Conservation (phyloP, 2,329 filamentous ascomycete genomes). For the Fusarium paranaense region DNA sequence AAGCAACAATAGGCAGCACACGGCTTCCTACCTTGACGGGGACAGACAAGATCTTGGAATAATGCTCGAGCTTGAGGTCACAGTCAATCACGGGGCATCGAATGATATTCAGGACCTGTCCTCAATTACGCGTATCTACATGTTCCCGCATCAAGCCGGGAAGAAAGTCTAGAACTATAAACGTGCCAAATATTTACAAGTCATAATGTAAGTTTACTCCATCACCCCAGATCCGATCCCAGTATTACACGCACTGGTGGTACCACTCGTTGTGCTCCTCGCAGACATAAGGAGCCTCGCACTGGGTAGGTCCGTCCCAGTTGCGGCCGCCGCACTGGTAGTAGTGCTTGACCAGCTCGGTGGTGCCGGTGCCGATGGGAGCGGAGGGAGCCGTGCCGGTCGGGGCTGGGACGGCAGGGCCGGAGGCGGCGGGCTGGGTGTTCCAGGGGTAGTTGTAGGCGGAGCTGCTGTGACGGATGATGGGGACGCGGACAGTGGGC, state of each 20-base stretch:
- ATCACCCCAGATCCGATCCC: not conserved
- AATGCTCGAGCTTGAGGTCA: too few relatives aligned
- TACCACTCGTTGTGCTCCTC: constrained; percentile 35
- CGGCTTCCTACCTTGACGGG: too few relatives aligned
- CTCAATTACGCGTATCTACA: constrained; percentile 4
- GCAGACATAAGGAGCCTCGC: constrained; percentile 35
- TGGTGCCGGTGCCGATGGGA: constrained; percentile 23
- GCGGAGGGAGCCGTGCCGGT: constrained; percentile 26
- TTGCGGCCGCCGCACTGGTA: constrained; percentile 39
- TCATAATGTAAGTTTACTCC: constrained; percentile 8
- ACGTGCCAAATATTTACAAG: constrained; percentile 32
- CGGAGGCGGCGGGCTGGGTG: constrained; percentile 28
- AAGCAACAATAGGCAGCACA: too few relatives aligned
- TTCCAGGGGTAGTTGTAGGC: constrained; percentile 35
- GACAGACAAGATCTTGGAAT: too few relatives aligned
- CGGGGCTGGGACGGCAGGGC: constrained; percentile 2
- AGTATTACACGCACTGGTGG: constrained; percentile 32
- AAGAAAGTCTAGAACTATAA: constrained; percentile 25
- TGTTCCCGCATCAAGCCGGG: constrained; percentile 31
- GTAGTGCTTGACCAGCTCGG: constrained; percentile 22
- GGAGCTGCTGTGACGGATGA: constrained; percentile 35
- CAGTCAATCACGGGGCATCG: not conserved
- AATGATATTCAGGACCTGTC: constrained; percentile 11
- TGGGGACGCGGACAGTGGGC: constrained; percentile 25
- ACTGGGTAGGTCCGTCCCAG: constrained; percentile 36